phyloP scores from a whole-genome alignment of 169 alveolate genomes.

The Cryptosporidium canis region DNA sequence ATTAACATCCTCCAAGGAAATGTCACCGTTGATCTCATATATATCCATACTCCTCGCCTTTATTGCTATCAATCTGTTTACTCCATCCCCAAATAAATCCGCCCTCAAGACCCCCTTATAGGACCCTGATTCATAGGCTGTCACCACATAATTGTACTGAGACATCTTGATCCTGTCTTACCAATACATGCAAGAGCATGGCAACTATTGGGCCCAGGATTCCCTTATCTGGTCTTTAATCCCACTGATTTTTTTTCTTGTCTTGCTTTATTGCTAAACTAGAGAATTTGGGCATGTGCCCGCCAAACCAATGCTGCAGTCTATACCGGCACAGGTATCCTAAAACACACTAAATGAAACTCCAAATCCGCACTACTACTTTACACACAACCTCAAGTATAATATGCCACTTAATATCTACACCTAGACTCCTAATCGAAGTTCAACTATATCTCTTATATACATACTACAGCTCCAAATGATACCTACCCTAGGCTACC shows the following conservation, averaged over 20 bases:
- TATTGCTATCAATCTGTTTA: constrained; percentile 25
- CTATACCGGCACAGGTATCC: too few relatives aligned
- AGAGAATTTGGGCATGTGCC: too few relatives aligned
- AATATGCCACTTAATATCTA: background rate
- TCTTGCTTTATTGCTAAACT: too few relatives aligned
- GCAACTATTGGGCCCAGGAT: background rate
- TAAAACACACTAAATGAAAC: too few relatives aligned
- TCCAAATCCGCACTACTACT: too few relatives aligned
- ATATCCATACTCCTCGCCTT: constrained; percentile 25
- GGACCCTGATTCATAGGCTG: constrained; percentile 54
- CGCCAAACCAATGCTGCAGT: too few relatives aligned
- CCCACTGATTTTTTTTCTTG: background rate
- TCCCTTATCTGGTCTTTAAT: background rate
- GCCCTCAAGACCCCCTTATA: constrained; percentile 27
- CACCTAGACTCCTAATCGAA: background rate
- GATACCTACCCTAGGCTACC: background rate
- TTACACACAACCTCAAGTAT: too few relatives aligned
- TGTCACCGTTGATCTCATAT: constrained; percentile 19
- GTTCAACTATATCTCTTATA: background rate
- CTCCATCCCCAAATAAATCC: constrained; percentile 65
- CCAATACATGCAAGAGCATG: background rate
- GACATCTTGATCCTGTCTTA: constrained; percentile 24
- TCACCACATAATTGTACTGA: constrained; percentile 69
- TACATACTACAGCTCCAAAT: background rate
- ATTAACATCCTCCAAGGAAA: background rate